A percentile compares a stretch with the other conserved stretches of the same genome.
Evolutionary conservation across 1,284 basidiomycete species (phyloP).

Genomic region (Anthracocystis setariae): DNA sequence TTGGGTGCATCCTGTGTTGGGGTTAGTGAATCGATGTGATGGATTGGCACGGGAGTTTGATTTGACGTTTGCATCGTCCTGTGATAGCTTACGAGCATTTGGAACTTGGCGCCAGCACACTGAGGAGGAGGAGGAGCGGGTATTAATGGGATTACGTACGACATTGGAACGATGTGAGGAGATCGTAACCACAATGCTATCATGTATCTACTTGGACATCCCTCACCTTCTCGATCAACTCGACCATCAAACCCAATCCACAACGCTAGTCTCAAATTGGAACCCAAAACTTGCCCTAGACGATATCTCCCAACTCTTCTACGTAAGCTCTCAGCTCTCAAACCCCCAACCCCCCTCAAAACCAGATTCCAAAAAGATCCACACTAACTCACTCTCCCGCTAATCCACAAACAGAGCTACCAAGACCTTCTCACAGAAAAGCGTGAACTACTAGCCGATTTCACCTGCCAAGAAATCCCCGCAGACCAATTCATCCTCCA

Average conservation of each 20-base stretch:
- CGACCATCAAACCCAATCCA: conserved; percentile 20
- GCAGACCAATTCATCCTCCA: conserved; percentile 33
- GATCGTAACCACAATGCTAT: conserved; percentile 18
- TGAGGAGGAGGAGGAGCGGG: conserved; percentile 8
- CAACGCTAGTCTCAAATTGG: conserved; percentile 23
- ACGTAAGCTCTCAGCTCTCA: conserved; percentile 44
- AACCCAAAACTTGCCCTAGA: conserved; percentile 56
- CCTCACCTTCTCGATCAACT: conserved; percentile 53
- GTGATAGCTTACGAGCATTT: conserved; percentile 6
- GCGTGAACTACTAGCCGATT: conserved; percentile 59
- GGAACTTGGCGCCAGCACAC: not conserved
- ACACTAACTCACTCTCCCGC: not conserved
- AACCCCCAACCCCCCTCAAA: not conserved
- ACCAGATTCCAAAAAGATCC: too few relatives aligned
- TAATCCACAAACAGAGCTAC: conserved; percentile 47
- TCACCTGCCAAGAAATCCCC: conserved; percentile 62
- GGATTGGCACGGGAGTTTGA: conserved; percentile 29
- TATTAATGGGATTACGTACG: conserved; percentile 10
- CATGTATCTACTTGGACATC: conserved; percentile 27
- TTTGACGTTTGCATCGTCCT: conserved; percentile 11
- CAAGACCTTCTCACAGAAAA: conserved; percentile 58
- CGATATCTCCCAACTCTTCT: conserved; percentile 56
- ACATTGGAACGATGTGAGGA: conserved; percentile 27
- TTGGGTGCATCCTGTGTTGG: conserved; percentile 33
- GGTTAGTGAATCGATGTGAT: conserved; percentile 40